These are phyloP conservation scores for Plasmodiophora brassicae DNA, from an alignment of 208 protist genomes.

Conservation along the genomic window DNA sequence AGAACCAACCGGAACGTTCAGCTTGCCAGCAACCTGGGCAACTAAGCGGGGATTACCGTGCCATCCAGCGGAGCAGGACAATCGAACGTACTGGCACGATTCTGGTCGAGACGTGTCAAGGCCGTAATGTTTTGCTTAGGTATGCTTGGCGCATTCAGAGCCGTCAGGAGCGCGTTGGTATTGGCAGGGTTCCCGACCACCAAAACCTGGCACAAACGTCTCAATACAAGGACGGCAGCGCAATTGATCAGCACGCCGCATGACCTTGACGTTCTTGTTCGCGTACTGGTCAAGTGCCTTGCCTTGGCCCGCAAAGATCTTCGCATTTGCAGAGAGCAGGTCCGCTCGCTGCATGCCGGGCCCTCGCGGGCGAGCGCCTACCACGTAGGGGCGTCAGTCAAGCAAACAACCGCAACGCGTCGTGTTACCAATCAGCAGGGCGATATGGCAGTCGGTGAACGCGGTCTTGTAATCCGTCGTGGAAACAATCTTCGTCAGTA, in stretches of 20 bases:
- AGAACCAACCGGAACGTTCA: constrained; percentile 42
- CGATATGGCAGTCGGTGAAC: constrained; percentile 24
- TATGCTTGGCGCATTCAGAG: constrained; percentile 59
- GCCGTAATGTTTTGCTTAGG: constrained; percentile 78
- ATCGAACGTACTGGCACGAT: constrained; percentile 68
- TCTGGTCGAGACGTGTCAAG: constrained; percentile 91
- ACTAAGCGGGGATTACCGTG: constrained; percentile 23
- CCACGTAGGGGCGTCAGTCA: constrained; percentile 58
- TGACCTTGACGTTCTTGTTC: constrained; percentile 69
- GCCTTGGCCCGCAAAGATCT: constrained; percentile 89
- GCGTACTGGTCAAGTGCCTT: constrained; percentile 75
- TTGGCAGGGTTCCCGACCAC: constrained; percentile 84
- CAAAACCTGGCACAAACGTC: constrained; percentile 19
- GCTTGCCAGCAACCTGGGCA: constrained; percentile 70
- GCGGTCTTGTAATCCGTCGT: constrained; percentile 34
- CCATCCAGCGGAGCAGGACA: neutral
- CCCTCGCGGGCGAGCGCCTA: constrained; percentile 72
- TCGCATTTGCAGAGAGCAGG: constrained; percentile 81
- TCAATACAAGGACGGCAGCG: neutral
- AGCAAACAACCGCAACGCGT: constrained; percentile 25
- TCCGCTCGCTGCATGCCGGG: constrained; percentile 89
- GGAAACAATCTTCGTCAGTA: constrained; percentile 18
- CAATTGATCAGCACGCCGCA: neutral
- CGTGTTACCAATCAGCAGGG: neutral
- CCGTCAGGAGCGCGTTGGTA: constrained; percentile 85